Evolutionary conservation across 345 rosid genomes (phyloP).

Genomic region (Syzygium oleosum): DNA sequence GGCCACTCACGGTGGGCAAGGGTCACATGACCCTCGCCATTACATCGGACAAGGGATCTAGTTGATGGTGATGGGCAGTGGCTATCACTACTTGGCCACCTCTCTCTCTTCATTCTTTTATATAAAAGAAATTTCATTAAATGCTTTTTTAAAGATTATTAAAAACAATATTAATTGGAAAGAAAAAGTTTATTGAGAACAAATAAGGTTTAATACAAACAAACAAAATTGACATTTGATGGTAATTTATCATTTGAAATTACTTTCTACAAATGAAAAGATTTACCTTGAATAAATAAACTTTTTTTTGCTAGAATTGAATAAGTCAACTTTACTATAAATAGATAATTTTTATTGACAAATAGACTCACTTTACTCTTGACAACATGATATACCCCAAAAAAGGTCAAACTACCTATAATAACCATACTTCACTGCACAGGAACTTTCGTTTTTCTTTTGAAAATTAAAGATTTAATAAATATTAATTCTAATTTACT

Average conservation of each 20-base stretch:
- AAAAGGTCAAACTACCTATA: background rate
- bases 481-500: background rate
- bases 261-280: background rate
- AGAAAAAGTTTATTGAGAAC: background rate
- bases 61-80: background rate
- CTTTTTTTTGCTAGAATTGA: background rate
- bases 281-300: background rate
- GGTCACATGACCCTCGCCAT: background rate
- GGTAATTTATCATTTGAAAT: background rate
- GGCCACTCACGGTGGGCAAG: no score
- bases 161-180: background rate
- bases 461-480: background rate
- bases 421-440: background rate
- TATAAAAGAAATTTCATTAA: background rate
- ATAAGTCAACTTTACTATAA: no score
- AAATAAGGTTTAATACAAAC: background rate
- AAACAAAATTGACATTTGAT: background rate
- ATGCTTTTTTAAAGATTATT: background rate
- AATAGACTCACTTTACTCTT: no score
- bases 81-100: background rate
- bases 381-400: background rate
- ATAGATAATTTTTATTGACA: no score
- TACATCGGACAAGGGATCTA: background rate
- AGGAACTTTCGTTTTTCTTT: background rate
- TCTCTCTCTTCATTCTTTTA: background rate